Evolutionary conservation across 2,329 filamentous ascomycete genomes (phyloP).

Genomic region (Dryadomyces quercus-mongolicae): DNA sequence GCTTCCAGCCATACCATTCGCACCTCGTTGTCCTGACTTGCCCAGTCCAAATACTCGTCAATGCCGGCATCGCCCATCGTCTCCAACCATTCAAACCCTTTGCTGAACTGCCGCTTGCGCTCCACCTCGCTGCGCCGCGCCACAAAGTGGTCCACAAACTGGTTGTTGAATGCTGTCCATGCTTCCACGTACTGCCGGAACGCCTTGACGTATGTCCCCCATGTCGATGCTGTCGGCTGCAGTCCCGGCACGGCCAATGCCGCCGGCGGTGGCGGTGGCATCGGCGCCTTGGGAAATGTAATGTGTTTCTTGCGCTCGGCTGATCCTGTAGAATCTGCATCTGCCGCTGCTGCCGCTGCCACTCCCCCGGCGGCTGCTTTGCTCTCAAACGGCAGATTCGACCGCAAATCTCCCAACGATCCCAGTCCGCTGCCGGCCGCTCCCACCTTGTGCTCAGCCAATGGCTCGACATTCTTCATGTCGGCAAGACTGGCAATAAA

Average conservation of each 20-base stretch:
- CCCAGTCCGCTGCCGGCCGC: slow-evolving; percentile 27
- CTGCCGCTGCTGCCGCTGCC: neutral
- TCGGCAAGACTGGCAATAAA: slow-evolving; percentile 42
- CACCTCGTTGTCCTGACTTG: slow-evolving; percentile 53
- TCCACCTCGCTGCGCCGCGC: slow-evolving; percentile 34
- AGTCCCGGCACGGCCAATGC: slow-evolving; percentile 28
- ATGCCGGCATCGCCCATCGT: slow-evolving; percentile 32
- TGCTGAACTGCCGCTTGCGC: slow-evolving; percentile 20
- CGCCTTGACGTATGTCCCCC: slow-evolving; percentile 38
- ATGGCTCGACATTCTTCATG: slow-evolving; percentile 43
- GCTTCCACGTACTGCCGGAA: slow-evolving; percentile 42
- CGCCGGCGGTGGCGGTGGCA: slow-evolving; percentile 34
- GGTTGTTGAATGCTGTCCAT: slow-evolving; percentile 38
- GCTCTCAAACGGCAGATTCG: slow-evolving; percentile 45
- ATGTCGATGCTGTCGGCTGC: slow-evolving; percentile 29
- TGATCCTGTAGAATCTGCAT: neutral
- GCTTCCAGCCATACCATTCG: slow-evolving; percentile 47
- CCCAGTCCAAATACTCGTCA: slow-evolving; percentile 43
- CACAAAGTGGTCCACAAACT: slow-evolving; percentile 43
- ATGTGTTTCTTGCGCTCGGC: slow-evolving; percentile 22
- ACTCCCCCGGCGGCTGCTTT: slow-evolving; percentile 19
- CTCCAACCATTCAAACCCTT: slow-evolving; percentile 33
- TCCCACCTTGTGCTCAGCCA: slow-evolving; percentile 26
- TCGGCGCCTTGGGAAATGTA: slow-evolving; percentile 34
- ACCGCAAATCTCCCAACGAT: slow-evolving; percentile 43